phyloP scores from a whole-genome alignment of 179 eudicot genomes.

The Amaranthus tricolor region DNA sequence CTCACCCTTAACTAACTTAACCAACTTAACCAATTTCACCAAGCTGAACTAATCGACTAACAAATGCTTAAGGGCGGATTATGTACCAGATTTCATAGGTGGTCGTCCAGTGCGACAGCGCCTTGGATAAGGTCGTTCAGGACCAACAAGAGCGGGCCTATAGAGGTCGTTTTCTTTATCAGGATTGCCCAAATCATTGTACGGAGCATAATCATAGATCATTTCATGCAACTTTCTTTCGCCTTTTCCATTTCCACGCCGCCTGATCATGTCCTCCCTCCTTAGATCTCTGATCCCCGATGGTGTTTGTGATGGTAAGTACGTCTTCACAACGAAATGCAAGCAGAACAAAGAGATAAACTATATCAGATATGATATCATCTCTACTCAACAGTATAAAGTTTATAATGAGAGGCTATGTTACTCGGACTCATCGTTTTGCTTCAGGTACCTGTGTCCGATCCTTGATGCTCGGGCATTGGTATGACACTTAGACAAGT shows the following conservation, averaged over 20 bases:
- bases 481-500: background rate
- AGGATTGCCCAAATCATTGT: conserved; percentile 87
- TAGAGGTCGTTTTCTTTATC: conserved; percentile 61
- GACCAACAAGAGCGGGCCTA: conserved; percentile 53
- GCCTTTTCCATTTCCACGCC: conserved; percentile 79
- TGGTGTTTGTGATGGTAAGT: conserved; percentile 87
- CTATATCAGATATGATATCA: conserved; percentile 16
- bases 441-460: too few relatives aligned
- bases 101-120: conserved; percentile 58
- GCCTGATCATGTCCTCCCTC: conserved; percentile 61
- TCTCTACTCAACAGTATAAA: background rate
- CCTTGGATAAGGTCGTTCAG: conserved; percentile 49
- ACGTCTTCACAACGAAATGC: conserved; percentile 42
- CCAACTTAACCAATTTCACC: too few relatives aligned
- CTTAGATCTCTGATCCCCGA: conserved; percentile 80
- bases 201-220: conserved; percentile 81
- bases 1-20: too few relatives aligned
- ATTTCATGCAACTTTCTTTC: conserved; percentile 73
- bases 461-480: too few relatives aligned
- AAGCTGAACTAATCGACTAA: too few relatives aligned
- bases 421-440: too few relatives aligned
- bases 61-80: too few relatives aligned
- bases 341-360: background rate
- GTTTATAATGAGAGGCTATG: too few relatives aligned
- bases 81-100: conserved; percentile 39